Conservation (phyloP, 164 flowering plant genomes). For the Buxus sempervirens region DNA sequence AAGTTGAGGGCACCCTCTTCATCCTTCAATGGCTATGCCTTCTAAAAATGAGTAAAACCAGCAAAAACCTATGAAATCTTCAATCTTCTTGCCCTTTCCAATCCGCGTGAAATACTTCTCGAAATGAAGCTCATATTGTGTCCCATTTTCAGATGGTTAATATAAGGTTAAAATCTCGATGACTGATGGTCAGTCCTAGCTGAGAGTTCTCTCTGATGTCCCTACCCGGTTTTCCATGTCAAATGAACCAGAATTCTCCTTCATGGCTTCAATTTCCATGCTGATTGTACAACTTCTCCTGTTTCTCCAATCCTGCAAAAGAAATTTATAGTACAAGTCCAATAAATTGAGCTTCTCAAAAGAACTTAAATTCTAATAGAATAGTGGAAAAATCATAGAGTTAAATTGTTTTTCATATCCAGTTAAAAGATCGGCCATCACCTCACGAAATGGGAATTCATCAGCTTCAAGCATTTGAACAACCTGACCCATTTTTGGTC, state of each 20-base stretch:
- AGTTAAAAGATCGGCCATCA: neutral
- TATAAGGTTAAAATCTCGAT: neutral
- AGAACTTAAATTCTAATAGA: neutral
- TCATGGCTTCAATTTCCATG: constrained; percentile 12
- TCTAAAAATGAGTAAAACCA: neutral
- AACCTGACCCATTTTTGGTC: constrained; percentile 42
- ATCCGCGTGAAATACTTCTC: neutral
- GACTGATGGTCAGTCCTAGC: constrained; percentile 3
- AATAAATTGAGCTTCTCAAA: neutral
- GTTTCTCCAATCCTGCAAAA: constrained; percentile 13
- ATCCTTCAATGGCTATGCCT: neutral
- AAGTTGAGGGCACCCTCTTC: neutral
- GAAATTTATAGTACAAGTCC: neutral
- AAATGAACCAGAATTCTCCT: constrained; percentile 7
- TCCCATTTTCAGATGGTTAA: constrained; percentile 1
- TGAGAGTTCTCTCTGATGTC: neutral
- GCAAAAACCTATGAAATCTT: constrained; percentile 1
- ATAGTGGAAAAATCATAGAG: too few relatives aligned
- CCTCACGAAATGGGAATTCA: constrained; percentile 37
- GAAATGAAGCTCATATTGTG: constrained; percentile 1
- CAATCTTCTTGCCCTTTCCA: constrained; percentile 1
- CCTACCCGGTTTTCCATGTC: constrained; percentile 2
- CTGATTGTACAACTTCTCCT: constrained; percentile 10
- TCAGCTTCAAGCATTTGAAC: constrained; percentile 40
- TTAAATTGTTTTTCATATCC: neutral